Percentiles rank a stretch among this genome's conserved stretches.
Evolutionary conservation across 331 rosid species (phyloP).

Genomic region (Spiraea crenata): DNA sequence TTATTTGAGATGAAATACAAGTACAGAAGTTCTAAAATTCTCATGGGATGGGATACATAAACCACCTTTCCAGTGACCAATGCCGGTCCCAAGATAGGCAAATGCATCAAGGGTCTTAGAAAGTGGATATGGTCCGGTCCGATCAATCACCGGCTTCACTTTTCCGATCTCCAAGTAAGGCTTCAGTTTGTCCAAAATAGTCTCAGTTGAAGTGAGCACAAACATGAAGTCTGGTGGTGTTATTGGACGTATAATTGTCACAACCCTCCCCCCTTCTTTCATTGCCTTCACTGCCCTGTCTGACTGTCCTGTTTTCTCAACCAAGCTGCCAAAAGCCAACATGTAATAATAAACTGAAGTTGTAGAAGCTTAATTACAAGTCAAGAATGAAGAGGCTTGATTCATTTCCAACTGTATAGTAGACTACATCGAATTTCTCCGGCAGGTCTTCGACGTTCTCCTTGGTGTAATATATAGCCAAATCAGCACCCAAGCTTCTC

Average conservation of each 20-base stretch:
- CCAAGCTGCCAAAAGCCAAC: too few species aligned
- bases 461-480: constrained; percentile 60
- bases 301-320: constrained; percentile 27
- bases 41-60: constrained; percentile 37
- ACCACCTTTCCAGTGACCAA: constrained; percentile 67
- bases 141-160: constrained; percentile 68
- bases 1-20: too few species aligned
- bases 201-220: constrained; percentile 41
- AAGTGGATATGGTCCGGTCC: constrained; percentile 60
- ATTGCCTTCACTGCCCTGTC: constrained; percentile 49
- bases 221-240: constrained; percentile 34
- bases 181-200: constrained; percentile 49
- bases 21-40: too few species aligned
- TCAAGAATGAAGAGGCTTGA: too few species aligned
- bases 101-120: constrained; percentile 57
- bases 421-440: constrained; percentile 64
- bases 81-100: constrained; percentile 45
- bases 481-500: constrained; percentile 18
- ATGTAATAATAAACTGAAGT: neutral
- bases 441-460: constrained; percentile 48
- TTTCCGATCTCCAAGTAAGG: constrained; percentile 67
- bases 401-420: constrained; percentile 59
- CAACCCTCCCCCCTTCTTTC: constrained; percentile 53
- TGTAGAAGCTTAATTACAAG: neutral
- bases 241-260: constrained; percentile 27